These are phyloP conservation scores for Heimioporus retisporus DNA, from an alignment of 1,284 basidiomycete genomes.

Conservation along the genomic window DNA sequence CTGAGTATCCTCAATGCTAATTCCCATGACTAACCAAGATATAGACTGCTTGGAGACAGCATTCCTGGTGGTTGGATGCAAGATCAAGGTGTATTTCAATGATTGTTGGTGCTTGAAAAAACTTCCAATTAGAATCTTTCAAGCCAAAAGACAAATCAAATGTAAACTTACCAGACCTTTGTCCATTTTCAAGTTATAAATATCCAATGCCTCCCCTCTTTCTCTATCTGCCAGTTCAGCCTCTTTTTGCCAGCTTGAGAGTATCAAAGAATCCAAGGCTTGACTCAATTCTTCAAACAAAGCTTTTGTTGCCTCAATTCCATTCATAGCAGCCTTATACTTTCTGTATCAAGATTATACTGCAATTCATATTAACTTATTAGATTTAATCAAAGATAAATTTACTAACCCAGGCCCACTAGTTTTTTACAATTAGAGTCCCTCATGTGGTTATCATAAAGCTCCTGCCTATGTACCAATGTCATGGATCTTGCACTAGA, in stretches of 20 bases:
- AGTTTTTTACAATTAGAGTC: conserved; percentile 30
- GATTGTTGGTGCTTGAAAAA: conserved; percentile 11
- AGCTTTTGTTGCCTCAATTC: conserved; percentile 5
- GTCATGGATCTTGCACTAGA: conserved; percentile 24
- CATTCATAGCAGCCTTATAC: conserved; percentile 1
- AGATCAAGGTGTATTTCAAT: conserved; percentile 8
- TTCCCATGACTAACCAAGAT: conserved; percentile 13
- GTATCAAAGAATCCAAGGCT: not conserved
- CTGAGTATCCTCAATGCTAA: conserved; percentile 20
- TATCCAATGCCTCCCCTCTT: conserved; percentile 11
- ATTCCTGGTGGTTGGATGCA: not conserved
- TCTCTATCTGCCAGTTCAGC: not conserved
- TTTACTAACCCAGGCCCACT: conserved; percentile 10
- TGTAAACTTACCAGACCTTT: conserved; percentile 4
- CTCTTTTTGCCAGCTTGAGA: too few relatives aligned
- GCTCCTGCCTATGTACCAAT: conserved; percentile 20
- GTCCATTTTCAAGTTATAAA: conserved; percentile 13
- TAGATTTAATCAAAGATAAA: not conserved
- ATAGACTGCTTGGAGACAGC: not conserved
- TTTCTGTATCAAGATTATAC: conserved; percentile 18
- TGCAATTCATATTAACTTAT: not conserved
- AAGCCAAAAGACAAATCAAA: too few relatives aligned
- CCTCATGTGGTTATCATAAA: conserved; percentile 27
- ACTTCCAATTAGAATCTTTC: too few relatives aligned
- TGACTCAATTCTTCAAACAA: conserved; percentile 5